Base-by-base conservation (phyloP, 2,329 filamentous ascomycete species). In the Beauveria brongniartii region DNA sequence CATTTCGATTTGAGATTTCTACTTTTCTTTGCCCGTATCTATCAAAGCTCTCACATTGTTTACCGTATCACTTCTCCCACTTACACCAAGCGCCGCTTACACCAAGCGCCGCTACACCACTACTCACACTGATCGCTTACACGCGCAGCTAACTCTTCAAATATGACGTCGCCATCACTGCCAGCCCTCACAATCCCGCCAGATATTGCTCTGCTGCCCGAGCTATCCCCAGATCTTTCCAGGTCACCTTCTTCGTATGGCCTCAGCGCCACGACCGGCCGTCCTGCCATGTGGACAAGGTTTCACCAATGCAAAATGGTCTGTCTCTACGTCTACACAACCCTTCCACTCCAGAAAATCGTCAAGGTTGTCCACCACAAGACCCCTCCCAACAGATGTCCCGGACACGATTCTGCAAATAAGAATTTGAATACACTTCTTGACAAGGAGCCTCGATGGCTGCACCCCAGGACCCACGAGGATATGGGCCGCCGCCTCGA, bases 381-480 rank as follows among this genome's bases (percentile, higher is more conserved):
- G 68, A 61, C 70, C 62, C 74, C 64, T 16, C 70, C 73, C 3
- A 76, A 77, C 3, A 75, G 78, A 18, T 12, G 10, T 24, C 74
- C 78, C 41, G 74, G 75, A 37, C 80, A 78, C 65, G 82, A 84
- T 65, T 84, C 82, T 30, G 82, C 80, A 40, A 82, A 82, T 67
- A 85, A 85, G 71, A 82, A 80, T 24, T 77, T 85, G 64, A 80
- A 81, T 59, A 73, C 74, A 8, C 77, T 83, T 63, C 76, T 85
- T 37, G 82, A 83, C 64, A 82, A 85, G 63, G 80, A 86, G 43
- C 80, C 82, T 34, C 77, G 82, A 67, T 84, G 82, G 76, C 73
- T 85, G 55, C 78, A 81, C 22, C 82, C 82, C 1, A 77, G 76
- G 62, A 77, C 73, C 41, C 72, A 77, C 12, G 73, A 76, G 20